Evolutionary conservation across 83 land plant genomes (phyloP).

Genomic region (Thuja plicata): DNA sequence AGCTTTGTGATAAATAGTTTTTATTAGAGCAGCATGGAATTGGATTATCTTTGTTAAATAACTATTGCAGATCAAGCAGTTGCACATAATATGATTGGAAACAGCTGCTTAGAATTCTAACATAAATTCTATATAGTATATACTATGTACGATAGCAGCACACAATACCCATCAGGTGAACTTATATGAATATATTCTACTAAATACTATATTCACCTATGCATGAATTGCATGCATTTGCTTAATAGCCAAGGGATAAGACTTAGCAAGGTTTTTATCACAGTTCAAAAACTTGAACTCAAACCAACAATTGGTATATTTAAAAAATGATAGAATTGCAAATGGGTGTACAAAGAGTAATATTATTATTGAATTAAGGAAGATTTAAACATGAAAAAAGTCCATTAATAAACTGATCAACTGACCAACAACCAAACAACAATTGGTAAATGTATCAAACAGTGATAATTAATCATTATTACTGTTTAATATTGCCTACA

Average conservation of each 20-base stretch:
- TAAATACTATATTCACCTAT: background rate
- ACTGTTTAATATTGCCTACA: too few species aligned
- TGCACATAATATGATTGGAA: background rate
- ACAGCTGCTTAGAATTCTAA: background rate
- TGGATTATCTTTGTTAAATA: background rate
- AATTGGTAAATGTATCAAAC: too few species aligned
- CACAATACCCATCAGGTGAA: background rate
- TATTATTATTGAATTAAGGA: too few species aligned
- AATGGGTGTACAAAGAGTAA: too few species aligned
- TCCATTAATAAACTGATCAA: too few species aligned
- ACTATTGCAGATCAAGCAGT: background rate
- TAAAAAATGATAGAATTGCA: too few species aligned
- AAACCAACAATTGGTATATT: too few species aligned
- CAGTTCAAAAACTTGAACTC: too few species aligned
- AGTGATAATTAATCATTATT: too few species aligned
- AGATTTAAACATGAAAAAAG: too few species aligned
- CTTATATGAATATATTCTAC: background rate
- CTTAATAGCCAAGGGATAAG: background rate
- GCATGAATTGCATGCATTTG: background rate
- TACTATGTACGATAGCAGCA: background rate
- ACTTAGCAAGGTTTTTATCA: background rate
- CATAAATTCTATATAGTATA: background rate
- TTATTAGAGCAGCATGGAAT: background rate
- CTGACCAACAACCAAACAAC: too few species aligned
- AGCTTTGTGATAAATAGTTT: background rate